A percentile compares a stretch with the other conserved stretches of the same genome.
These are phyloP conservation scores for Chionographis japonica DNA, from an alignment of 106 monocot genomes.

Conservation along the genomic window DNA sequence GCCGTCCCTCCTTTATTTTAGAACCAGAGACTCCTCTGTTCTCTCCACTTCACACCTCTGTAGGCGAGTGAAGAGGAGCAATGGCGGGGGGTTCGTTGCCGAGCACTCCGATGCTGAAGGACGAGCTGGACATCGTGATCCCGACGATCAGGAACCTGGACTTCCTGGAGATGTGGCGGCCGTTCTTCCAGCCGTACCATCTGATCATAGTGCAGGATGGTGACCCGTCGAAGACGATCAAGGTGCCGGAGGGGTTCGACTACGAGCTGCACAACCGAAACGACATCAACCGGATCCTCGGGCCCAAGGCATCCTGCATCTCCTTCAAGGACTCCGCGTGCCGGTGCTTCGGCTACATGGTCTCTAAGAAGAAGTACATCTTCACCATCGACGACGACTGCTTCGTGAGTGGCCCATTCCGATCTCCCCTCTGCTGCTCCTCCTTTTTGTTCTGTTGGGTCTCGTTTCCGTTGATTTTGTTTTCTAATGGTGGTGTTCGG, in stretches of 20 bases:
- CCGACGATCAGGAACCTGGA: slow-evolving; percentile 74
- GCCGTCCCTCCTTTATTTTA: too few species aligned
- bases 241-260: slow-evolving; percentile 81
- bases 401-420: slow-evolving; percentile 49
- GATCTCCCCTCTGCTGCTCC: neutral
- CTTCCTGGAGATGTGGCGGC: slow-evolving; percentile 84
- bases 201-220: slow-evolving; percentile 91
- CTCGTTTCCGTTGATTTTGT: too few species aligned
- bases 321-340: slow-evolving; percentile 96
- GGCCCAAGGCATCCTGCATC: slow-evolving; percentile 82
- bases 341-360: slow-evolving; percentile 87
- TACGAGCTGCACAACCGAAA: slow-evolving; percentile 89
- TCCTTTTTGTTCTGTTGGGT: neutral
- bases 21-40: neutral
- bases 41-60: too few species aligned
- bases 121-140: slow-evolving; percentile 72
- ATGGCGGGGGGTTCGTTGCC: slow-evolving; percentile 13
- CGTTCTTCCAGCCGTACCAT: slow-evolving; percentile 83
- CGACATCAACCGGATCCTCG: slow-evolving; percentile 81
- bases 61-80: neutral
- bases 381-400: slow-evolving; percentile 92
- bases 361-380: slow-evolving; percentile 95
- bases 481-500: slow-evolving; percentile 1
- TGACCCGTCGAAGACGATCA: slow-evolving; percentile 59
- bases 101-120: slow-evolving; percentile 36